phyloP scores from a whole-genome alignment of 1,284 basidiomycete species.

The Malassezia sympodialis region DNA sequence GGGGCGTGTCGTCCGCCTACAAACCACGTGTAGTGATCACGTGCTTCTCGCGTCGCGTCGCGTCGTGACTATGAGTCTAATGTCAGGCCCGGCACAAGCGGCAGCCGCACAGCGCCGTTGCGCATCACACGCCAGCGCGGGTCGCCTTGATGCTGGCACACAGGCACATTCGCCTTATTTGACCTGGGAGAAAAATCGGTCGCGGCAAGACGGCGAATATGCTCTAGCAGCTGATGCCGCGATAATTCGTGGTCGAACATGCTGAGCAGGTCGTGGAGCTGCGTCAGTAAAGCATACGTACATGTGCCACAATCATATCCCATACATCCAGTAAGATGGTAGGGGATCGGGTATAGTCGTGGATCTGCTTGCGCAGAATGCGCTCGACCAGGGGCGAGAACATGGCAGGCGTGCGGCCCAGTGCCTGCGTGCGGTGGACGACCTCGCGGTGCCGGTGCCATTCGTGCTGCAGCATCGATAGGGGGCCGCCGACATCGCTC shows the following conservation, averaged over 20 bases:
- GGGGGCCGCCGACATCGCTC: not conserved
- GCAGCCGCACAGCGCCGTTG: not conserved
- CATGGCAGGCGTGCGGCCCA: not conserved
- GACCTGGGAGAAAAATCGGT: not conserved
- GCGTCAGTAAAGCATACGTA: not conserved
- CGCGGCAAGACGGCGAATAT: not conserved
- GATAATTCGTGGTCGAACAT: constrained; percentile 15
- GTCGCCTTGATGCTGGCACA: not conserved
- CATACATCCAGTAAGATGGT: constrained; percentile 14
- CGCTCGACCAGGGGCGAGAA: constrained; percentile 8
- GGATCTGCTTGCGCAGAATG: constrained; percentile 6
- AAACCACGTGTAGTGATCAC: too few species aligned
- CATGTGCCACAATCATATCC: constrained; percentile 16
- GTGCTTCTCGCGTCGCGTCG: not conserved
- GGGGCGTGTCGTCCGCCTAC: not conserved
- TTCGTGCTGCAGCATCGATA: constrained; percentile 12
- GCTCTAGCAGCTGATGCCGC: constrained; percentile 1
- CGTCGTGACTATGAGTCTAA: not conserved
- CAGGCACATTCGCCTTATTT: too few species aligned
- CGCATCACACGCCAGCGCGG: constrained; percentile 9
- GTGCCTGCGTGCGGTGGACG: not conserved
- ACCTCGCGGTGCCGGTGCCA: constrained; percentile 1
- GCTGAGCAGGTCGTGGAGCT: constrained; percentile 7
- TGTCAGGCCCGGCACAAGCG: not conserved
- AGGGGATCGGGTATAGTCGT: not conserved